Percentiles rank a stretch among this genome's conserved stretches.
phyloP scores from a whole-genome alignment of 352 stramenopile genomes.

The Plasmopara viticola region DNA sequence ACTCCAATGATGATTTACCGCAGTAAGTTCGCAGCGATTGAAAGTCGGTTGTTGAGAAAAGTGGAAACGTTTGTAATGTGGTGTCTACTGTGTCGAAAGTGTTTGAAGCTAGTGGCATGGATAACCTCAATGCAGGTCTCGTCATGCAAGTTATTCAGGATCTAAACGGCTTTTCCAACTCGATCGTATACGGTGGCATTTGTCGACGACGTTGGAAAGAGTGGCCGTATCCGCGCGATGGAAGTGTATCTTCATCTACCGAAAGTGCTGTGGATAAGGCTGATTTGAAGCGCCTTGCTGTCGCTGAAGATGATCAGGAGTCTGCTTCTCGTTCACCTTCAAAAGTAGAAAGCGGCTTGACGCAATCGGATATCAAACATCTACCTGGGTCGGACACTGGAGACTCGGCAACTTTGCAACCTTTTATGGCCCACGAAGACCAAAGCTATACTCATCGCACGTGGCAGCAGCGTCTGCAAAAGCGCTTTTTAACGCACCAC shows the following conservation, averaged over 20 bases:
- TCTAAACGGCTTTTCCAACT: slow-evolving; percentile 65
- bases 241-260: slow-evolving; percentile 39
- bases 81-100: slow-evolving; percentile 19
- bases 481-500: slow-evolving; percentile 25
- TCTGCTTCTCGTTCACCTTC: slow-evolving; percentile 4
- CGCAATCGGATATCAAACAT: slow-evolving; percentile 18
- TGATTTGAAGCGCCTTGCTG: slow-evolving; percentile 23
- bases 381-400: slow-evolving; percentile 24
- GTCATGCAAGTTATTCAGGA: slow-evolving; percentile 55
- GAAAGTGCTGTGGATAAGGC: slow-evolving; percentile 25
- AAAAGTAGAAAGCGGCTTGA: slow-evolving; percentile 13
- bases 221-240: slow-evolving; percentile 17
- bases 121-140: slow-evolving; percentile 36
- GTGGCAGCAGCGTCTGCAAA: slow-evolving; percentile 33
- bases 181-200: slow-evolving; percentile 64
- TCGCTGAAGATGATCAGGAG: slow-evolving; percentile 23
- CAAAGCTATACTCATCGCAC: slow-evolving; percentile 12
- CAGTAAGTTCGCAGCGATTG: slow-evolving; percentile 24
- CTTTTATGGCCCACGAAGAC: slow-evolving; percentile 17
- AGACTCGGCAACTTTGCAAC: slow-evolving; percentile 10
- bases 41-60: background rate
- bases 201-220: slow-evolving; percentile 27
- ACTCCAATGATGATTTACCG: slow-evolving; percentile 71
- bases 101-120: slow-evolving; percentile 30
- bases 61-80: slow-evolving; percentile 6